phyloP scores from a whole-genome alignment of 441 rosid species.

The Adansonia rubrostipa region DNA sequence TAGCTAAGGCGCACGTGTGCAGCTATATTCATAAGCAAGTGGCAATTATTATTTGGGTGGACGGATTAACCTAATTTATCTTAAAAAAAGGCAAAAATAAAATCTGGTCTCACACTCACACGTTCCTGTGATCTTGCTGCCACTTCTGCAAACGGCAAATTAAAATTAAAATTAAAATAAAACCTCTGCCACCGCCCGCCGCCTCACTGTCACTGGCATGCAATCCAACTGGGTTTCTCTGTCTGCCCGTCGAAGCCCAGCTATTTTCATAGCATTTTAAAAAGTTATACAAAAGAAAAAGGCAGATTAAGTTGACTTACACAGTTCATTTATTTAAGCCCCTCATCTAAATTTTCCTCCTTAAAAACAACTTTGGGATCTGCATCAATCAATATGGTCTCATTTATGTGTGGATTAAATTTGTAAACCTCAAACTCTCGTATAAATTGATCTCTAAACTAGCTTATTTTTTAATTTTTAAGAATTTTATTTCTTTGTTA shows the following conservation, averaged over 20 bases:
- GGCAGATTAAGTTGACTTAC: no score
- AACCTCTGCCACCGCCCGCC: neutral
- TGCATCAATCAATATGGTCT: no score
- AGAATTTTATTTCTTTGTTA: no score
- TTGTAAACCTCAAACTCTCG: no score
- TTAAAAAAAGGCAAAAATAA: neutral
- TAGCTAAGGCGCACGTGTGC: conserved; percentile 25
- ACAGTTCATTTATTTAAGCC: no score
- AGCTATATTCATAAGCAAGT: conserved; percentile 8
- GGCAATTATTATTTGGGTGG: conserved; percentile 20
- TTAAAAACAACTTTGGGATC: no score
- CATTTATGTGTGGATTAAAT: no score
- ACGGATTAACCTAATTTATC: neutral
- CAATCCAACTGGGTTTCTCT: conserved; percentile 3
- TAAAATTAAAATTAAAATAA: no score
- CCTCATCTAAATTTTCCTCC: no score
- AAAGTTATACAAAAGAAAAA: no score
- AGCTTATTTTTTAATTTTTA: no score
- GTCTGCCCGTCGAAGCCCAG: conserved; percentile 1
- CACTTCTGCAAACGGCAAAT: neutral
- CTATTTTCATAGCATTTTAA: neutral
- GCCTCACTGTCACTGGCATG: neutral
- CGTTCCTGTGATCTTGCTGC: neutral
- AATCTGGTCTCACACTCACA: neutral
- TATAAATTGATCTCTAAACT: no score